phyloP scores from a whole-genome alignment of 352 stramenopile species.

The Globisporangium megalacanthum region DNA sequence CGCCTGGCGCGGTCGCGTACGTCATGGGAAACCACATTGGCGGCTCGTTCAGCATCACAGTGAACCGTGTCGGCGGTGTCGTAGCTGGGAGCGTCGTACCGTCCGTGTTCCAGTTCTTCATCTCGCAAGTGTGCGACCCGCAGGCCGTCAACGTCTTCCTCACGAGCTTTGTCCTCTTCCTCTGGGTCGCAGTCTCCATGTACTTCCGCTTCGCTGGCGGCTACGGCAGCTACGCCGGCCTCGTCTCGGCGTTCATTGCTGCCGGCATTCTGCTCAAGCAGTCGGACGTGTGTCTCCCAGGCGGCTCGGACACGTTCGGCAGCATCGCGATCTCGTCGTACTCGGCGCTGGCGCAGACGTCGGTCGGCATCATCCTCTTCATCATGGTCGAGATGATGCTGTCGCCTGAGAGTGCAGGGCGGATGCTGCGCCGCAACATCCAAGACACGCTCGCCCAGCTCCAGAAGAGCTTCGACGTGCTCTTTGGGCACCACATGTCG shows the following conservation, averaged over 20 bases:
- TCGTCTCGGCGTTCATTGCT: slow-evolving; percentile 73
- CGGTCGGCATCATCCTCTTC: slow-evolving; percentile 72
- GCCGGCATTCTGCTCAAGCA: slow-evolving; percentile 57
- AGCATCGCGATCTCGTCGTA: slow-evolving; percentile 69
- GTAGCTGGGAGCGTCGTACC: slow-evolving; percentile 79
- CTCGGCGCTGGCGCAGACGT: slow-evolving; percentile 73
- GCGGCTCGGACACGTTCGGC: slow-evolving; percentile 37
- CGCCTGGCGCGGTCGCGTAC: slow-evolving; percentile 55
- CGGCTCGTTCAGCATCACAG: slow-evolving; percentile 70
- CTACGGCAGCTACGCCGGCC: slow-evolving; percentile 62
- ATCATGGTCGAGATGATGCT: slow-evolving; percentile 65
- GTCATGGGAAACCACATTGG: slow-evolving; percentile 79
- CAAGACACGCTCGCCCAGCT: slow-evolving; percentile 63
- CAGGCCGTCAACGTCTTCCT: slow-evolving; percentile 28
- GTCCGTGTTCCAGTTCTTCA: slow-evolving; percentile 83
- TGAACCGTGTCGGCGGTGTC: slow-evolving; percentile 80
- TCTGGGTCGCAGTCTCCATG: slow-evolving; percentile 74
- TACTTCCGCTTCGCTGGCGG: slow-evolving; percentile 65
- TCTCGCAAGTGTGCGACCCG: slow-evolving; percentile 56
- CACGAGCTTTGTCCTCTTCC: slow-evolving; percentile 46
- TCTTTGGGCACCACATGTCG: slow-evolving; percentile 70
- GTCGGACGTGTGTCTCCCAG: slow-evolving; percentile 44
- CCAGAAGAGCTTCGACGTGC: slow-evolving; percentile 51
- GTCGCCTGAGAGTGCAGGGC: slow-evolving; percentile 61
- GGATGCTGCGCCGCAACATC: slow-evolving; percentile 66